These are phyloP conservation scores for Fusarium incarnatum DNA, from an alignment of 2,329 filamentous ascomycete species.

Conservation along the genomic window DNA sequence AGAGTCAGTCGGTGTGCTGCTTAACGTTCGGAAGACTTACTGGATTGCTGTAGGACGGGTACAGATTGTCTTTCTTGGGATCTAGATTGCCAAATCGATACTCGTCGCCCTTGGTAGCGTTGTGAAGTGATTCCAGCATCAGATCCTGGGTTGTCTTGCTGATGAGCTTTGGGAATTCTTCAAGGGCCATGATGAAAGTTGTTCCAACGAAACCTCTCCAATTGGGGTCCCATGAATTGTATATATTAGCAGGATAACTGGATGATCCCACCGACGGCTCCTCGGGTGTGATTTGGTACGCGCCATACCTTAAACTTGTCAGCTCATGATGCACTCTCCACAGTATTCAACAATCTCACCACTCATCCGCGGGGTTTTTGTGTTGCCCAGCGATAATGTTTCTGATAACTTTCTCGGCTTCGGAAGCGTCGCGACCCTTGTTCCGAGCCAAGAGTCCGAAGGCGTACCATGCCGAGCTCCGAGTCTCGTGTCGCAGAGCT, in stretches of 20 bases:
- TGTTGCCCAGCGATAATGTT: constrained; percentile 66
- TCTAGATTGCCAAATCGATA: constrained; percentile 69
- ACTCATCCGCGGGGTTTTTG: constrained; percentile 63
- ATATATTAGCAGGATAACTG: constrained; percentile 63
- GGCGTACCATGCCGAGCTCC: constrained; percentile 69
- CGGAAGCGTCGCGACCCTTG: constrained; percentile 58
- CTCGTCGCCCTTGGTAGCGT: constrained; percentile 67
- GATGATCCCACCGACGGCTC: constrained; percentile 67
- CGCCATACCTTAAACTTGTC: constrained; percentile 42
- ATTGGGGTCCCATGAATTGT: constrained; percentile 71
- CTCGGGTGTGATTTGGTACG: constrained; percentile 67
- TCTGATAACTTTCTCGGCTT: constrained; percentile 65
- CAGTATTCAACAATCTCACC: constrained; percentile 53
- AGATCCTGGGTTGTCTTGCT: constrained; percentile 52
- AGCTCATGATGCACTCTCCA: fast-evolving
- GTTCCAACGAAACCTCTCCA: constrained; percentile 73
- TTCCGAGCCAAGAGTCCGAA: constrained; percentile 68
- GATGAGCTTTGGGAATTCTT: constrained; percentile 66
- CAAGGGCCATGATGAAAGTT: constrained; percentile 67
- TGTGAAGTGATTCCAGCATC: constrained; percentile 65
- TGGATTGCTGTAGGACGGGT: constrained; percentile 71
- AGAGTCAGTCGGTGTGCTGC: too few relatives aligned
- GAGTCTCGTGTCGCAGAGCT: constrained; percentile 66
- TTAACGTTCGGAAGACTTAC: constrained; percentile 33
- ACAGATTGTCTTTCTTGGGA: constrained; percentile 68